Evolutionary conservation across 768 basidiomycete genomes (phyloP).

Genomic region (Hortiboletus campestris): DNA sequence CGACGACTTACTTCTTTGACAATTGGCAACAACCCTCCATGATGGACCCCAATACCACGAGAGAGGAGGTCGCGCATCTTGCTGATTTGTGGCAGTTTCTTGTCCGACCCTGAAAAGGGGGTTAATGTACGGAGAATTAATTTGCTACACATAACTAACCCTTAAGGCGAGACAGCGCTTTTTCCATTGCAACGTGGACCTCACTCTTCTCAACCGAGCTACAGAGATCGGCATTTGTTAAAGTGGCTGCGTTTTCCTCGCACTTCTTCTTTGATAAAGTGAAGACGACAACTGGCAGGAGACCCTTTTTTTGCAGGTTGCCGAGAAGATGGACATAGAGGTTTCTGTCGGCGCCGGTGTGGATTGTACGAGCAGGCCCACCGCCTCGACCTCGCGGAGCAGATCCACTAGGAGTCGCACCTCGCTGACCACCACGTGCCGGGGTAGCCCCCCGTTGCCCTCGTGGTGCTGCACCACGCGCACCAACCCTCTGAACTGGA

Average conservation of each 20-base stretch:
- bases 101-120: constrained; percentile 70
- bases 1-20: constrained; percentile 82
- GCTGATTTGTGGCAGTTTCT: constrained; percentile 87
- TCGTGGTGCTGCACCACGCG: constrained; percentile 61
- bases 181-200: constrained; percentile 91
- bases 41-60: constrained; percentile 95
- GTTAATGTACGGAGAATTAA: constrained; percentile 1
- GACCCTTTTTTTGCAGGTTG: constrained; percentile 76
- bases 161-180: constrained; percentile 86
- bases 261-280: constrained; percentile 96
- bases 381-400: constrained; percentile 41
- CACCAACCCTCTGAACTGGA: constrained; percentile 81
- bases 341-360: constrained; percentile 79
- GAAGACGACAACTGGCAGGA: constrained; percentile 95
- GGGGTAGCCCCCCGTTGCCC: constrained; percentile 45
- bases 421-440: constrained; percentile 56
- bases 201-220: constrained; percentile 93
- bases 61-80: constrained; percentile 87
- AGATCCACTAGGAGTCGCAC: constrained; percentile 41
- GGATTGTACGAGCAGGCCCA: constrained; percentile 53
- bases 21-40: constrained; percentile 92
- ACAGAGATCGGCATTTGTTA: constrained; percentile 87
- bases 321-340: constrained; percentile 91
- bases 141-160: constrained; percentile 44
- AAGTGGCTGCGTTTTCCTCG: constrained; percentile 91